These are phyloP conservation scores for Aspergillus sclerotiicarbonarius DNA, from an alignment of 495 filamentous ascomycete species.

Conservation along the genomic window DNA sequence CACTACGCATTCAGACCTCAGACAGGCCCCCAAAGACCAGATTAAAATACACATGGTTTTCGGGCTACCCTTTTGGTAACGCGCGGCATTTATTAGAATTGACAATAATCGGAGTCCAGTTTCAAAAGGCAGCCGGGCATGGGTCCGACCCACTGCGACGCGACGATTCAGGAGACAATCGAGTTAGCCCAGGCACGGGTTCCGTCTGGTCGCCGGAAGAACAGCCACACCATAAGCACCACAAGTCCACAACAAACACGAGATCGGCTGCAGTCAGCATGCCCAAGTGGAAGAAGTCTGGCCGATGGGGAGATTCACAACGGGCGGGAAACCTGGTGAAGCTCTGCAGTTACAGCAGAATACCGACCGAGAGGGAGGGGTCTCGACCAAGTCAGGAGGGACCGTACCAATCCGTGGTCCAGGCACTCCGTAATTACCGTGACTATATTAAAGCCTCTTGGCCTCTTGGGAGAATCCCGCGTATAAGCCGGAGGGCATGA, in stretches of 20 bases:
- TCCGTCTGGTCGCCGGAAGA: not conserved
- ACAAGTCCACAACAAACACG: not conserved
- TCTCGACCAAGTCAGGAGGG: too few relatives aligned
- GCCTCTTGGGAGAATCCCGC: slow-evolving; percentile 1
- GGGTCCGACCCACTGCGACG: slow-evolving; percentile 13
- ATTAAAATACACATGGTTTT: too few relatives aligned
- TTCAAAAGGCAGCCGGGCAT: slow-evolving; percentile 7
- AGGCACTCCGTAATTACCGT: not conserved
- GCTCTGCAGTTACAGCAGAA: too few relatives aligned
- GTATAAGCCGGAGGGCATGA: not conserved
- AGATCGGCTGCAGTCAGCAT: not conserved
- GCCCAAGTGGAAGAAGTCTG: not conserved
- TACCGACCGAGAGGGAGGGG: too few relatives aligned
- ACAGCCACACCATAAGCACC: not conserved
- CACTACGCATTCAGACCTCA: too few relatives aligned
- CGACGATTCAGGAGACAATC: slow-evolving; percentile 14
- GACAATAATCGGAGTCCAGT: not conserved
- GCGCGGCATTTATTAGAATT: too few relatives aligned
- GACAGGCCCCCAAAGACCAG: too few relatives aligned
- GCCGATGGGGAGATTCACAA: too few relatives aligned
- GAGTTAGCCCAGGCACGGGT: slow-evolving; percentile 3
- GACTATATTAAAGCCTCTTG: not conserved
- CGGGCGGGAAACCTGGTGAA: too few relatives aligned
- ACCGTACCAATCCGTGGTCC: not conserved
- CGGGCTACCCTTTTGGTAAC: too few relatives aligned